These are phyloP conservation scores for Apostasia ramifera DNA, from an alignment of 106 monocot genomes.

Conservation along the genomic window DNA sequence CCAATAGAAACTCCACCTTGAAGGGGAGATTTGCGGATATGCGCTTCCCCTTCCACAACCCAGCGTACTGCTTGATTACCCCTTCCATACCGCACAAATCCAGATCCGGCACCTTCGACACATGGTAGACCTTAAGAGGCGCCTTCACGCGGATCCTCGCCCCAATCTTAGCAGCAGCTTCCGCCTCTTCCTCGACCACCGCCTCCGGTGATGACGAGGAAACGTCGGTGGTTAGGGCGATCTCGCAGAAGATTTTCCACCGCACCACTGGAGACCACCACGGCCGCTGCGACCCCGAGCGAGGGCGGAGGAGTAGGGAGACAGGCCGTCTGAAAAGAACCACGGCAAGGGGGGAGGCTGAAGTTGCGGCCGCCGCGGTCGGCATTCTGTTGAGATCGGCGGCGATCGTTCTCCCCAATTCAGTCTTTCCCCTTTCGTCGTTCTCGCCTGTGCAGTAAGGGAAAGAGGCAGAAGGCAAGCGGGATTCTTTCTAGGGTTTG, in stretches of 20 bases:
- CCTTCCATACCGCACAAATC: constrained; percentile 73
- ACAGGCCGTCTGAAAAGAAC: not conserved
- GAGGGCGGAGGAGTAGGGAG: not conserved
- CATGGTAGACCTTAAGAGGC: constrained; percentile 74
- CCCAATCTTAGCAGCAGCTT: constrained; percentile 42
- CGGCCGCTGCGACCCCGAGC: not conserved
- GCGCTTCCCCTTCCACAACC: constrained; percentile 70
- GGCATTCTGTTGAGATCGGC: not conserved
- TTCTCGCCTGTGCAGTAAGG: not conserved
- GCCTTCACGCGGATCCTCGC: constrained; percentile 50
- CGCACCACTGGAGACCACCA: not conserved
- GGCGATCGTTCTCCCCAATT: not conserved
- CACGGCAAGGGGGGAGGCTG: not conserved
- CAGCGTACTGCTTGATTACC: constrained; percentile 78
- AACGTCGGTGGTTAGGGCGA: constrained; percentile 33
- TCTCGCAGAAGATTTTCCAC: constrained; percentile 28
- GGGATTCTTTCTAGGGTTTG: not conserved
- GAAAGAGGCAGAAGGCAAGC: not conserved
- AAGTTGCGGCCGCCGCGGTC: not conserved
- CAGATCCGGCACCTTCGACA: constrained; percentile 59
- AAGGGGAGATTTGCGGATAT: constrained; percentile 86
- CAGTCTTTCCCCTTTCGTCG: not conserved
- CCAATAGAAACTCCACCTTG: constrained; percentile 62
- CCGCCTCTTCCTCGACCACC: constrained; percentile 30
- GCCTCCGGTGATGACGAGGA: constrained; percentile 17